Evolutionary conservation across 352 stramenopile species (phyloP), one percentile per base, ranked within the genome.

Genomic region (Globisporangium cystogenes): DNA sequence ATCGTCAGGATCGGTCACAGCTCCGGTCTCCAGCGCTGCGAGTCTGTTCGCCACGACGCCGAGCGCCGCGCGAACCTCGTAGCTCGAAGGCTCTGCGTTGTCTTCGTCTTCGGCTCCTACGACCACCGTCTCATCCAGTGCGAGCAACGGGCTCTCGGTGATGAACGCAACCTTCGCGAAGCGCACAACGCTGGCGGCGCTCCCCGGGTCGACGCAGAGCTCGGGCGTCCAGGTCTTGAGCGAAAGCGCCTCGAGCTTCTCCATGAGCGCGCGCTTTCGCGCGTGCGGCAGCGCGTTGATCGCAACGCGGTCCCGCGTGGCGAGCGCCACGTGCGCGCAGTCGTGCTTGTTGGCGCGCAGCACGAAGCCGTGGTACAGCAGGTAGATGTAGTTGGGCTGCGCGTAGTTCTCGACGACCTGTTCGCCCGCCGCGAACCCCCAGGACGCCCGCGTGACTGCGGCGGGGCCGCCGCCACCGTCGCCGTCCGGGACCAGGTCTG

Each of bases 401-500:
- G 82, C 91, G 60, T 98, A 98, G 70, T 97, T 95, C 59, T 98
- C 92, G 29, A 98, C 86, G 39, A 98, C 62, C 48, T 97, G 69
- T 16, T 90, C 68, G 8, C 77, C 82, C 16, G 43, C 29, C 16
- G 53, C 48, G 29, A 96, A 96, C 1, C 45, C 48, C 78, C 70
- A 89, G 0, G 80, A 86, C 26, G 87, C 72, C 14, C 67, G 59
- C 1, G 92, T 97, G 40, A 88, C 59, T 8, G 92, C 92, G 5
- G 67, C 62, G 4, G 64, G 54, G 15, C 49, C 54, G 6, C 26
- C 46, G 16, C 33, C 33, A 18, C 8, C 14, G 7, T 55, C 37
- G n/a, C n/a, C n/a, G 11, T 8, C 21, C 10, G 14, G 20, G 24
- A 63, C 53, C 14, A 89, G 51, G 0, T 41, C 59, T 0, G 82